phyloP scores from a whole-genome alignment of 2,329 filamentous ascomycete genomes.

The Colletotrichum tropicicola region DNA sequence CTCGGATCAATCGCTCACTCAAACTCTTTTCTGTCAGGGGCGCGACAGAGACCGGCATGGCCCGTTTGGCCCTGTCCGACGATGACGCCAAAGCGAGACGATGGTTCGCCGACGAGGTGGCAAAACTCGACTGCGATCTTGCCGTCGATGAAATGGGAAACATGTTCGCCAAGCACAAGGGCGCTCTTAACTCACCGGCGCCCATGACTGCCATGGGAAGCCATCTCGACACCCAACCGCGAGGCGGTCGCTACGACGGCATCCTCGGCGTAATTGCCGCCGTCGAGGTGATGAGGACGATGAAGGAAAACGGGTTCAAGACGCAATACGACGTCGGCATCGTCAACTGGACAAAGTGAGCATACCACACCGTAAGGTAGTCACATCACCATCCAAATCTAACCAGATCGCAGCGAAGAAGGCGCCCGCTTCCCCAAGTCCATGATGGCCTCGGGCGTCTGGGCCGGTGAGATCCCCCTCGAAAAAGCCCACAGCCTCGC shows the following conservation, averaged over 20 bases:
- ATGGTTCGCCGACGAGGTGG: slow-evolving; percentile 76
- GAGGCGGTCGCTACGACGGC: slow-evolving; percentile 77
- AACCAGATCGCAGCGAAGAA: slow-evolving; percentile 71
- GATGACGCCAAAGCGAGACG: slow-evolving; percentile 76
- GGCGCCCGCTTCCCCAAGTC: slow-evolving; percentile 81
- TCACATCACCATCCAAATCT: not conserved
- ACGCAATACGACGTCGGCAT: slow-evolving; percentile 78
- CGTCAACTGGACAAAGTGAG: slow-evolving; percentile 79
- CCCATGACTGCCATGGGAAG: slow-evolving; percentile 75
- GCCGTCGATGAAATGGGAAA: slow-evolving; percentile 82
- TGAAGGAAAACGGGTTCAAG: slow-evolving; percentile 73
- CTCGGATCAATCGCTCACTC: not conserved
- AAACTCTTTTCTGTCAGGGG: slow-evolving; percentile 18
- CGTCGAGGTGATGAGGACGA: slow-evolving; percentile 74
- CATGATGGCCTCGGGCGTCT: slow-evolving; percentile 80
- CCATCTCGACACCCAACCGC: slow-evolving; percentile 73
- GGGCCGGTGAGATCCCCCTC: slow-evolving; percentile 74
- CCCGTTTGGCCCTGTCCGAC: slow-evolving; percentile 75
- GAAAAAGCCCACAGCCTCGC: slow-evolving; percentile 61
- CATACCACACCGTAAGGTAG: slow-evolving; percentile 1
- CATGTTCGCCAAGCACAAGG: slow-evolving; percentile 77
- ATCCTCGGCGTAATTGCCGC: slow-evolving; percentile 79
- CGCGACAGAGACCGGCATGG: slow-evolving; percentile 75
- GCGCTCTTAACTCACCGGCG: slow-evolving; percentile 62
- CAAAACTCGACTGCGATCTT: slow-evolving; percentile 71